These are phyloP conservation scores for Leishmania arabica DNA, from an alignment of 208 protist species.

Conservation along the genomic window DNA sequence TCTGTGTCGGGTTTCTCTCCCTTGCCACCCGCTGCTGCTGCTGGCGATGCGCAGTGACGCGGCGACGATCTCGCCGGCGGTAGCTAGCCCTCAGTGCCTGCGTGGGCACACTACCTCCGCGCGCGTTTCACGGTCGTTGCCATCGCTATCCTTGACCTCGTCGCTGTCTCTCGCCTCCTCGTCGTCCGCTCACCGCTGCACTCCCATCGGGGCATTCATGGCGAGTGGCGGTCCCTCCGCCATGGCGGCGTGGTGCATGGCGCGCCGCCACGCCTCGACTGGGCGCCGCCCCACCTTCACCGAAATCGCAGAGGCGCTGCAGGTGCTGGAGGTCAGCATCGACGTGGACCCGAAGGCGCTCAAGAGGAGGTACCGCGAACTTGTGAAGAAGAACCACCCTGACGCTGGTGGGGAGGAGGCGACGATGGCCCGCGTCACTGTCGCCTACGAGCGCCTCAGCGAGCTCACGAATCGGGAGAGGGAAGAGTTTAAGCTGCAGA, in stretches of 20 bases:
- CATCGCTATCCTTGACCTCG: not conserved
- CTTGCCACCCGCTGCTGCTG: not conserved
- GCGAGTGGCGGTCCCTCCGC: not conserved
- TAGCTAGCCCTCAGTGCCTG: not conserved
- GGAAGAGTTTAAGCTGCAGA: slow-evolving; percentile 63
- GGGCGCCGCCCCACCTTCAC: slow-evolving; percentile 49
- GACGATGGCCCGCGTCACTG: slow-evolving; percentile 75
- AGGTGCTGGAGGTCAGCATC: slow-evolving; percentile 45
- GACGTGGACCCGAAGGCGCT: slow-evolving; percentile 40
- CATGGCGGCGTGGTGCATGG: not conserved
- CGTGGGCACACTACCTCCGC: not conserved
- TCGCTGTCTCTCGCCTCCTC: not conserved
- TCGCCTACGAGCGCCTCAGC: slow-evolving; percentile 71
- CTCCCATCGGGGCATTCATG: too few relatives aligned
- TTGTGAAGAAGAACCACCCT: slow-evolving; percentile 76
- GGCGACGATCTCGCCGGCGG: not conserved
- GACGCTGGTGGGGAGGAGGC: slow-evolving; percentile 77
- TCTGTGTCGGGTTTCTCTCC: not conserved
- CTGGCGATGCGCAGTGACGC: not conserved
- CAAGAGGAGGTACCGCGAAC: slow-evolving; percentile 74
- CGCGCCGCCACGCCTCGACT: slow-evolving; percentile 33
- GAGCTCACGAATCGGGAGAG: slow-evolving; percentile 54
- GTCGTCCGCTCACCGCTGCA: slow-evolving; percentile 3
- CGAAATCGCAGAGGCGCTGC: slow-evolving; percentile 59
- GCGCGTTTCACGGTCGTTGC: not conserved